Conservation (phyloP, 1,284 basidiomycete species). For the Caloboletus firmus region DNA sequence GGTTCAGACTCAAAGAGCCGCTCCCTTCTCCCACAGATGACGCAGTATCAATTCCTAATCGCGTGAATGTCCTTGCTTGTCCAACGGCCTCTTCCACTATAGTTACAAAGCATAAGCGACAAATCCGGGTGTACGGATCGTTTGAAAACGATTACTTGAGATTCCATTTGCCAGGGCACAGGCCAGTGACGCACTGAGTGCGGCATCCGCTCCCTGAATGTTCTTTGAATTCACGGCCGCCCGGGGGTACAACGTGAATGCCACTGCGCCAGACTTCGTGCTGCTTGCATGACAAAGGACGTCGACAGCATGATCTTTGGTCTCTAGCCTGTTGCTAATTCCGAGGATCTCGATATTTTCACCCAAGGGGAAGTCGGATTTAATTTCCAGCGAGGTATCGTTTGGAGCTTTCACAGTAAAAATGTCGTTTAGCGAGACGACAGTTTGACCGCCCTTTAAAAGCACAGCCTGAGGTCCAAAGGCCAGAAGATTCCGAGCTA, state of each 20-base stretch:
- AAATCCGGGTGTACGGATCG: neutral
- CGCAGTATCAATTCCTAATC: constrained; percentile 74
- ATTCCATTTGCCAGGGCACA: constrained; percentile 53
- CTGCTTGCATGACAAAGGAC: constrained; percentile 49
- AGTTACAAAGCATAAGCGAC: neutral
- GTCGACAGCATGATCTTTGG: constrained; percentile 62
- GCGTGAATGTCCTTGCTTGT: constrained; percentile 67
- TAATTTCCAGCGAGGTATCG: neutral
- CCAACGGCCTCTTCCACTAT: constrained; percentile 59
- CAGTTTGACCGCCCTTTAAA: constrained; percentile 85
- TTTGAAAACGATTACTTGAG: constrained; percentile 40
- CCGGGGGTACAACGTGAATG: constrained; percentile 56
- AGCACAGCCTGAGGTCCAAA: constrained; percentile 63
- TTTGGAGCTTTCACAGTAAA: neutral
- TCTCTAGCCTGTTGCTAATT: constrained; percentile 18
- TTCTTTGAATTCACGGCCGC: constrained; percentile 65
- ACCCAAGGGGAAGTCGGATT: constrained; percentile 42
- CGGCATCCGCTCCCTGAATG: constrained; percentile 93
- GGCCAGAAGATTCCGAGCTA: constrained; percentile 52
- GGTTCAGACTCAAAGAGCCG: constrained; percentile 74
- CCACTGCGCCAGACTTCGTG: constrained; percentile 9
- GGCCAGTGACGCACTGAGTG: constrained; percentile 80
- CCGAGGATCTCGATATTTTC: constrained; percentile 62
- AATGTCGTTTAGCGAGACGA: constrained; percentile 28
- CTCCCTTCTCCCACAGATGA: constrained; percentile 70